Evolutionary conservation across 2,329 filamentous ascomycete species (phyloP).

Genomic region (Colletotrichum brevisporum): DNA sequence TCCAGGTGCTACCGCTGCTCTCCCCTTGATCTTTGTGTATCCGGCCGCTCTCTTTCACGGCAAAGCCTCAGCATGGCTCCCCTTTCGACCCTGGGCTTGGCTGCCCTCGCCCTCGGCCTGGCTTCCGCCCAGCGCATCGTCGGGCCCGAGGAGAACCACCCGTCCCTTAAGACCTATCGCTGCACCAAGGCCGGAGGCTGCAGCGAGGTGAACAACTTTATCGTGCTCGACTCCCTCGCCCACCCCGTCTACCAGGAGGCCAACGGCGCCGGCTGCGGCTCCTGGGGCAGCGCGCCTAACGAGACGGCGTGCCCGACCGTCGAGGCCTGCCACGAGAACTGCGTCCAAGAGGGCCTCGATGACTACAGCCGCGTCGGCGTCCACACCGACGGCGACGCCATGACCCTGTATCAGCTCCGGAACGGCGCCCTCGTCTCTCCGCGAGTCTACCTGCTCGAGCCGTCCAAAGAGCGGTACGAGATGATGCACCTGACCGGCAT

Average conservation of each 20-base stretch:
- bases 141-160: constrained; percentile 61
- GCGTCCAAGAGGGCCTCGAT: constrained; percentile 64
- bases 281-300: constrained; percentile 54
- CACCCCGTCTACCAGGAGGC: constrained; percentile 61
- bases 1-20: not conserved
- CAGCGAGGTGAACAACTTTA: constrained; percentile 58
- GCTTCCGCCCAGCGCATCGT: constrained; percentile 56
- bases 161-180: constrained; percentile 64
- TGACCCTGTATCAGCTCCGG: constrained; percentile 49
- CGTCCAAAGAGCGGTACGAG: constrained; percentile 69
- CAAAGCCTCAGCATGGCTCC: constrained; percentile 31
- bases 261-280: constrained; percentile 50
- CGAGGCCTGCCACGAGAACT: constrained; percentile 66
- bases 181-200: constrained; percentile 67
- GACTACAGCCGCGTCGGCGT: constrained; percentile 59
- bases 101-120: constrained; percentile 45
- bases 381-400: constrained; percentile 47
- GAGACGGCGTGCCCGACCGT: constrained; percentile 63
- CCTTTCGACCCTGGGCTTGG: constrained; percentile 30
- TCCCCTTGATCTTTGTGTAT: not conserved
- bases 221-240: constrained; percentile 64
- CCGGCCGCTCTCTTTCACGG: not conserved
- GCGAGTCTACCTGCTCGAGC: constrained; percentile 71
- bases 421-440: constrained; percentile 49
- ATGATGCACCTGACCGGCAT: constrained; percentile 71